Evolutionary conservation across 257 asterid genomes (phyloP).

Genomic region (Salvia hispanica): DNA sequence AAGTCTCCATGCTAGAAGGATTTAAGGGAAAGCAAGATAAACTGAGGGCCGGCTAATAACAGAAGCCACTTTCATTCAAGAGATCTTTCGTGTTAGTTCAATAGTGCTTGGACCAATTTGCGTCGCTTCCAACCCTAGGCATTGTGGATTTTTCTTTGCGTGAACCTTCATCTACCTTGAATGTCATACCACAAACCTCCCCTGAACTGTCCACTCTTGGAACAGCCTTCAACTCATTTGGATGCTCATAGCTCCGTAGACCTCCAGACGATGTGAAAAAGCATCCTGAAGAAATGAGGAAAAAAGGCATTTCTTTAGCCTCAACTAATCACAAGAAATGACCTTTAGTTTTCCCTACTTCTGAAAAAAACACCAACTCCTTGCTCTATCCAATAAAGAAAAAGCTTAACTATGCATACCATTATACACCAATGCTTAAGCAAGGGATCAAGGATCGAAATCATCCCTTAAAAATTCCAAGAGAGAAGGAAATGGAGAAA

Average conservation of each 20-base stretch:
- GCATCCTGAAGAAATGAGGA: slow-evolving; percentile 51
- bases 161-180: slow-evolving; percentile 69
- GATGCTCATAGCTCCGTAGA: slow-evolving; percentile 79
- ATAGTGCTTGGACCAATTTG: slow-evolving; percentile 78
- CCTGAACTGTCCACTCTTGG: slow-evolving; percentile 92
- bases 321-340: neutral
- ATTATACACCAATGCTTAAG: too few relatives aligned
- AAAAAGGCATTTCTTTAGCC: neutral
- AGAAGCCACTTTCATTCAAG: neutral
- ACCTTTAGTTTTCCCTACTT: too few relatives aligned
- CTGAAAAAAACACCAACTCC: too few relatives aligned
- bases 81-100: slow-evolving; percentile 25
- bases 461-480: too few relatives aligned
- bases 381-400: too few relatives aligned
- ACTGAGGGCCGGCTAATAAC: slow-evolving; percentile 35
- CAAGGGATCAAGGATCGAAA: too few relatives aligned
- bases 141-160: slow-evolving; percentile 55
- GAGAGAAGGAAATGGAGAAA: too few relatives aligned
- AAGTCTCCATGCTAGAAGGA: slow-evolving; percentile 4
- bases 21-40: slow-evolving; percentile 14
- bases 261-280: slow-evolving; percentile 89
- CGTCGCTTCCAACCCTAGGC: slow-evolving; percentile 90
- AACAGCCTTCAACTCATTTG: slow-evolving; percentile 75
- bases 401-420: neutral
- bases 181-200: slow-evolving; percentile 76